These are phyloP conservation scores for Anaeromyces robustus DNA, from an alignment of 192 early-diverging fungal genomes.

Conservation along the genomic window DNA sequence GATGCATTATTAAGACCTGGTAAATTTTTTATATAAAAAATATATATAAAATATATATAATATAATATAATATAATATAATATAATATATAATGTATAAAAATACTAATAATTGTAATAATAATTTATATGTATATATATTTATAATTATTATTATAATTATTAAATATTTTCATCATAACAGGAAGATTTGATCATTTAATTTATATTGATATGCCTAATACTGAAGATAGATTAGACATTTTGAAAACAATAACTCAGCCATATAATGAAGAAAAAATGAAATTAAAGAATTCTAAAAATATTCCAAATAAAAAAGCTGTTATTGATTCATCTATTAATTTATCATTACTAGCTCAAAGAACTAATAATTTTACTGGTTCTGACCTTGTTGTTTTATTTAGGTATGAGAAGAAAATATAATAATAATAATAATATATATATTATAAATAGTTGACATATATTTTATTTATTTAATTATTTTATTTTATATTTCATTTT, in stretches of 20 bases:
- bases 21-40: no score
- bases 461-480: no score
- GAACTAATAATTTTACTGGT: not conserved
- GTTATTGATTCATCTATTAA: not conserved
- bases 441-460: not conserved
- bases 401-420: not conserved
- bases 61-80: no score
- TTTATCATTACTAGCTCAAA: not conserved
- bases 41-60: no score
- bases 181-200: not conserved
- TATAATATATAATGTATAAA: no score
- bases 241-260: not conserved
- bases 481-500: no score
- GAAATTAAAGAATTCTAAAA: not conserved
- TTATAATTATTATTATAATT: no score
- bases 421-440: not conserved
- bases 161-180: no score
- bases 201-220: not conserved
- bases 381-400: not conserved
- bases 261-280: not conserved
- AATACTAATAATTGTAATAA: no score
- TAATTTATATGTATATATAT: no score
- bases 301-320: not conserved
- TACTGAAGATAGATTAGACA: not conserved
- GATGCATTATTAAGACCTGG: slow-evolving; percentile 2